phyloP scores from a whole-genome alignment of 208 protist genomes.

The Acanthamoeba healyi region DNA sequence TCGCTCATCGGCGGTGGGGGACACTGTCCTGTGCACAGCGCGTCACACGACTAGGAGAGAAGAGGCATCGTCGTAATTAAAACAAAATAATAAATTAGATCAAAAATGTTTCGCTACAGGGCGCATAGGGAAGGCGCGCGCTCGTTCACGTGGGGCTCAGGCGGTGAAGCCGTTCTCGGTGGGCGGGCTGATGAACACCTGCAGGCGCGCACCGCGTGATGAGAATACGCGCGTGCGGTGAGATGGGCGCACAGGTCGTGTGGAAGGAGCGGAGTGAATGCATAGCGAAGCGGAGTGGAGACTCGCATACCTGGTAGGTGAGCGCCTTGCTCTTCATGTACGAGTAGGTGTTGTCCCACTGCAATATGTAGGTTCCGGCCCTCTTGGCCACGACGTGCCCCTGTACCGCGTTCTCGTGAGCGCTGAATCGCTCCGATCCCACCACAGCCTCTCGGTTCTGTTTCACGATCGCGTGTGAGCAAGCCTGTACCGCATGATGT shows the following conservation, averaged over 20 bases:
- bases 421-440: not conserved
- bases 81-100: not conserved
- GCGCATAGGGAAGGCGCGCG: not conserved
- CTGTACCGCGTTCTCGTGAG: not conserved
- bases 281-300: not conserved
- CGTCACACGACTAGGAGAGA: too few species aligned
- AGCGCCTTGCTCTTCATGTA: slow-evolving; percentile 72
- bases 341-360: slow-evolving; percentile 72
- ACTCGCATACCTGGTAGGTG: slow-evolving; percentile 40
- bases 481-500: too few species aligned
- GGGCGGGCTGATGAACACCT: slow-evolving; percentile 22
- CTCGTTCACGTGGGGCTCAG: too few species aligned
- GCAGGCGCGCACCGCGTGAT: too few species aligned
- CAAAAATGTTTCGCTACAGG: too few species aligned
- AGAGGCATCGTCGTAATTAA: not conserved
- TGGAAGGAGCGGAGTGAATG: too few species aligned
- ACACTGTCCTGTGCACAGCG: not conserved
- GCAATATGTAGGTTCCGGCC: slow-evolving; percentile 39
- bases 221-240: too few species aligned
- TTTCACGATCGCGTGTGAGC: not conserved
- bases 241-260: not conserved
- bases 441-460: not conserved
- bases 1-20: too few species aligned
- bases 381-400: slow-evolving; percentile 6
- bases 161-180: not conserved